Percentiles rank a stretch among this genome's conserved stretches.
Conservation (phyloP, 2,329 filamentous ascomycete genomes). For the Pleoardoris graminearum region DNA sequence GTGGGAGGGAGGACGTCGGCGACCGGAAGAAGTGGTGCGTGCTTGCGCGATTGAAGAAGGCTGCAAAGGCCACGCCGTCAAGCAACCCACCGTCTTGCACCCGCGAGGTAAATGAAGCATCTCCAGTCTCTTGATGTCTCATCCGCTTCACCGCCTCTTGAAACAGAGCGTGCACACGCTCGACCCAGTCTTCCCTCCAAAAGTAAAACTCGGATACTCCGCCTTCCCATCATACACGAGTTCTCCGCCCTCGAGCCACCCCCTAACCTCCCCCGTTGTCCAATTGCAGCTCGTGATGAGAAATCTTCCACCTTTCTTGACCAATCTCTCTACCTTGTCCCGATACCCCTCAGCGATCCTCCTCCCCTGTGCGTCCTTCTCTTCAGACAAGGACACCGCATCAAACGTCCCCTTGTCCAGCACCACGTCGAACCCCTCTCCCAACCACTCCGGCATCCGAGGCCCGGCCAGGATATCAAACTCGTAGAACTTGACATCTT, state of each 20-base stretch:
- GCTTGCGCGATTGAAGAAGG: constrained; percentile 54
- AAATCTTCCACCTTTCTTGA: constrained; percentile 72
- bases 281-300: constrained; percentile 97
- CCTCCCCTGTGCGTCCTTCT: constrained; percentile 55
- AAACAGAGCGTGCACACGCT: constrained; percentile 89
- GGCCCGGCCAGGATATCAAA: constrained; percentile 55
- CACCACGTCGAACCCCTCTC: constrained; percentile 78
- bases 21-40: constrained; percentile 73
- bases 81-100: too few species aligned
- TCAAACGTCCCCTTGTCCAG: constrained; percentile 99
- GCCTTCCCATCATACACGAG: constrained; percentile 69
- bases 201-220: constrained; percentile 83
- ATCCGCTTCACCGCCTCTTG: constrained; percentile 49
- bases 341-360: constrained; percentile 77
- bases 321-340: constrained; percentile 66
- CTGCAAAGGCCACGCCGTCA: too few species aligned
- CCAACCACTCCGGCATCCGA: constrained; percentile 58
- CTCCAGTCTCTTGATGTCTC: too few species aligned
- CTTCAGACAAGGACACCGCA: constrained; percentile 77
- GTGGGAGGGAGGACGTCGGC: constrained; percentile 63
- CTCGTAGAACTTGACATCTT: constrained; percentile 54
- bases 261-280: constrained; percentile 83
- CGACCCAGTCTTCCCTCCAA: constrained; percentile 86
- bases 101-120: too few species aligned
- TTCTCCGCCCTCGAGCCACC: constrained; percentile 68